Base-by-base conservation (phyloP, 768 basidiomycete species). In the Mycena haematopus region DNA sequence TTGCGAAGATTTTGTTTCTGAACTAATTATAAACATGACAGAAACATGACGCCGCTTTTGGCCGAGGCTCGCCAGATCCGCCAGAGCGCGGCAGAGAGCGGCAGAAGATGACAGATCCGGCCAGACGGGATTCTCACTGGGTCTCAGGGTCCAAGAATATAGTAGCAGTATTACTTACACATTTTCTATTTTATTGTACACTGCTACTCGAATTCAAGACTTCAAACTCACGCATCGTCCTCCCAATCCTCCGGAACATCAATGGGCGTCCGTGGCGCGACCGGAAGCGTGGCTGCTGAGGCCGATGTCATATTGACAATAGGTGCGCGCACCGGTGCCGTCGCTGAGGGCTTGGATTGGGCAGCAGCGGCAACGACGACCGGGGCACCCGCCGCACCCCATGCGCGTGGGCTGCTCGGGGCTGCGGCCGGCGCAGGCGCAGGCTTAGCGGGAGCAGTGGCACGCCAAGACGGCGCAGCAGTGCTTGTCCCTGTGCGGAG, bases 181-280 rank as follows among this genome's bases (percentile, higher is more conserved):
- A 31, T 31, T 49, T 15, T 14, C 14, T 3, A 15, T 29, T 29
- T 4, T 27, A 49, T 29, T 47, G 21, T 50, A 57, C 57, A 58
- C 47, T 14, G 19, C 42, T 22, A 24, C 29, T 22, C 29, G 8
- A n/a, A 44, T 8, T 42, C 44, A 35, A 47, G 17, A 35, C 21
- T 35, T 51, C 46, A 19, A n/a, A n/a, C 7, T 42, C 19, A 83
- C 6, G 61, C 68, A 60, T 84, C 86, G 49, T 86, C 83, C 62
- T 87, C 86, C 86, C 86, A 87, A 64, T 81, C 72, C 36, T 83
- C 80, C 1, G 85, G 86, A 7, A 87, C 78, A 45, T 69, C 68
- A 35, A 65, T 73, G 15, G 56, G 53, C 25, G 62, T 61, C 33
- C 33, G 19, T 24, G 59, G 44, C 27, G 50, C 36, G 25, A 15